phyloP scores from a whole-genome alignment of 1,139 yeast species.

The Wickerhamomyces sp. region DNA sequence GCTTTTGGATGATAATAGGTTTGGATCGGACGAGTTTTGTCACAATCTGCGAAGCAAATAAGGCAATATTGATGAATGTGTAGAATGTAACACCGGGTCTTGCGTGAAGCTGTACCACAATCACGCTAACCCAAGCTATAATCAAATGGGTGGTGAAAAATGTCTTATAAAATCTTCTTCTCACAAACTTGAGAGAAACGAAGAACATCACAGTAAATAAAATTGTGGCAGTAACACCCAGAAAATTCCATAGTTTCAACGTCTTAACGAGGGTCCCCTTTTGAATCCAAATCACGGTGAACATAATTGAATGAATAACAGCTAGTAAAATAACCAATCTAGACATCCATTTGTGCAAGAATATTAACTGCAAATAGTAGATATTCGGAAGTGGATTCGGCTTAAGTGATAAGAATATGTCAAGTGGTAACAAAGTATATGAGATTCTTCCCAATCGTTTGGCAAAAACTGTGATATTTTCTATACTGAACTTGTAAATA shows the following conservation, averaged over 20 bases:
- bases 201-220: slow-evolving; percentile 41
- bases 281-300: slow-evolving; percentile 39
- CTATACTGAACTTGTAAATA: slow-evolving; percentile 24
- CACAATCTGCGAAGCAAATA: slow-evolving; percentile 42
- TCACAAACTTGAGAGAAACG: slow-evolving; percentile 51
- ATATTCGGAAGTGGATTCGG: slow-evolving; percentile 55
- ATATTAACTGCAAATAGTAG: slow-evolving; percentile 50
- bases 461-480: slow-evolving; percentile 20
- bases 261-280: slow-evolving; percentile 36
- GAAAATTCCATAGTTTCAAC: slow-evolving; percentile 43
- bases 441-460: slow-evolving; percentile 47
- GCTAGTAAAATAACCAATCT: slow-evolving; percentile 53
- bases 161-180: slow-evolving; percentile 47
- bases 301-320: slow-evolving; percentile 55
- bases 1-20: slow-evolving; percentile 22
- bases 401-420: slow-evolving; percentile 53
- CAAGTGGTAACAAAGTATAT: slow-evolving; percentile 60
- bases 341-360: slow-evolving; percentile 78
- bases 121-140: slow-evolving; percentile 59
- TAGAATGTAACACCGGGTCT: slow-evolving; percentile 62
- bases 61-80: slow-evolving; percentile 40
- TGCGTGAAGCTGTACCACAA: slow-evolving; percentile 64
- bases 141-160: slow-evolving; percentile 69
- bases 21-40: slow-evolving; percentile 26
- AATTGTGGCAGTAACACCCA: slow-evolving; percentile 54